Base-by-base conservation (phyloP, 129 eudicot species). In the Pittosporum tobira region DNA sequence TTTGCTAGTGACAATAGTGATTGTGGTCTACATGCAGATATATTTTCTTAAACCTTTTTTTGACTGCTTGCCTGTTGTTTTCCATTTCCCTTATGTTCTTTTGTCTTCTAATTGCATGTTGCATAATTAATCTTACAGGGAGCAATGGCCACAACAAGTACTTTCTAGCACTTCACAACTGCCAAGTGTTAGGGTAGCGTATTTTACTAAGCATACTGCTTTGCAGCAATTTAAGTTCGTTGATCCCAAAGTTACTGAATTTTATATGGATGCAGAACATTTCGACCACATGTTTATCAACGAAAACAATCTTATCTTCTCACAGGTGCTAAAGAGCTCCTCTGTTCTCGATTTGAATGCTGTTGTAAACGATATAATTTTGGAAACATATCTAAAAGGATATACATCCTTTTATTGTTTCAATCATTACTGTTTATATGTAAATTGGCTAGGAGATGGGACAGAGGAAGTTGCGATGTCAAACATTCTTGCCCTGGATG, bases 71-170 rank as follows among this genome's bases (percentile, higher is more conserved):
- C 37, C 37, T 10, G 8, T 31, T 31, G 37, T 31, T 31, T 31
- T 31, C 37, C 4, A 3, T 31, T 4, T 31, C 8, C 5, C 37
- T n/a, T n/a, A n/a, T n/a, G n/a, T n/a, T n/a, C n/a, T n/a, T n/a
- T n/a, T n/a, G n/a, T n/a, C 27, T 28, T 1, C 16, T 70, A 24
- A 57, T 28, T 29, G 65, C 16, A 9, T 48, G 27, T 67, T 38
- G 21, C 23, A 1, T 50, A 36, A 48, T 63, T 66, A 24, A 57
- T 50, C 34, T 57, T 63, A 47, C 70, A 88, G 96, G 69, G 79
- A 74, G 63, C 71, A 75, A 37, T 88, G 96, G 96, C 87, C 87
- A 16, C 76, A 68, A 25, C 68, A 64, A 58, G 64, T 68, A 53
- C 62, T 61, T 60, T 18, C 28, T 19, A 42, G 62, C n/a, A 37